Evolutionary conservation across 202 grass and related monocot genomes (phyloP), one percentile per base, ranked within the genome.

Genomic region (Carex arenaria): DNA sequence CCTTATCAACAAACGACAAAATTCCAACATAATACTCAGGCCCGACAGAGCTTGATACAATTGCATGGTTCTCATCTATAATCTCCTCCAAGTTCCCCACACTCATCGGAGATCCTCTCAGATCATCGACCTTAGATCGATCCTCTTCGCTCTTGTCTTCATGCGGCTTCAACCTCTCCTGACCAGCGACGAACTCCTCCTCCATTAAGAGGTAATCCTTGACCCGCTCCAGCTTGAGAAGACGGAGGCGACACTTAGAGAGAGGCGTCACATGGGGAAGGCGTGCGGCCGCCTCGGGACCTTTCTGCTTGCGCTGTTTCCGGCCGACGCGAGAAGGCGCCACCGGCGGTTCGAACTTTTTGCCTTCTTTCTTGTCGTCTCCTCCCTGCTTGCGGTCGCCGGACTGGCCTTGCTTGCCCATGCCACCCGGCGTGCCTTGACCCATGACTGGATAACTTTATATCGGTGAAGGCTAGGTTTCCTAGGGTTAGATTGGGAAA

Each of bases 21-120:
- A 99, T 99, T 28, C 96, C 85, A 12, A 99, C 93, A 60, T 99
- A 99, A 88, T 99, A 99, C 86, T 99, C 96, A 26, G 96, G 96
- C 3, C 93, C 96, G 22, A 99, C 96, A 45, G 96, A 99, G 17
- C 93, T 95, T 0, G 91, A 95, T 23, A 99, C 93, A 51, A 99
- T 99, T 11, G 93, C 96, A 73, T 99, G 93, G 88, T 88, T 94
- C 88, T 99, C 96, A 73, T 99, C 96, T 51, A 99, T 99, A 77
- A 99, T 94, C 91, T 95, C 96, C 85, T 99, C 96, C 34, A 99
- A 93, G 20, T 92, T 95, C n/a, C 96, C 96, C 23, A 99, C 93
- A 83, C 93, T 99, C 93, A 99, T 99, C 64, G 93, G 96, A 2
- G 93, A 92, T 28, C 96, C 93, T 3, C 96, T 86, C 59, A 99